A percentile compares a stretch with the other conserved stretches of the same genome.
Evolutionary conservation across 2,329 filamentous ascomycete species (phyloP).

Genomic region (Mycosphaerella arachidis): DNA sequence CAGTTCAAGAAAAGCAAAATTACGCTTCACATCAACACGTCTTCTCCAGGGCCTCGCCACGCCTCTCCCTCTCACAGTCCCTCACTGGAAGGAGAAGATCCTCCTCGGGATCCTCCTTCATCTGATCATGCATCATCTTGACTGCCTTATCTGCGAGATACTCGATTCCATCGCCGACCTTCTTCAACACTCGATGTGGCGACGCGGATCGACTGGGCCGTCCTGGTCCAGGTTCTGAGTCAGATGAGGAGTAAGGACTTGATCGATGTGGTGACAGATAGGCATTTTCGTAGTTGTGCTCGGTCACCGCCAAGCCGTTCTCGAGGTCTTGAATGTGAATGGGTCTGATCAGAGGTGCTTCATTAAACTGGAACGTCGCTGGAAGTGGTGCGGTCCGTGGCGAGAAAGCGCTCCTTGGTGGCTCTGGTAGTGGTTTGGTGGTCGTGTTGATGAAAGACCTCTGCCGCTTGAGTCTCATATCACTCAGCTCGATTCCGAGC

Average conservation of each 20-base stretch:
- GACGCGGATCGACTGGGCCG: conserved; percentile 5
- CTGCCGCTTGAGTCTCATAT: not conserved
- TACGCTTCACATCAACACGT: not conserved
- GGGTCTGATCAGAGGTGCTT: not conserved
- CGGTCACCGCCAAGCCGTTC: not conserved
- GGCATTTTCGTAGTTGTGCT: not conserved
- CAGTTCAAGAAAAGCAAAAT: not conserved
- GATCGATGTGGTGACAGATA: not conserved
- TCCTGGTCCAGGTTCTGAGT: not conserved
- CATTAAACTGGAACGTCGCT: not conserved
- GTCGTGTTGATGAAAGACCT: not conserved
- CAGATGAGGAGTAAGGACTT: not conserved
- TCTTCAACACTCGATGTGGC: conserved; percentile 10
- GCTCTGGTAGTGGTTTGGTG: not conserved
- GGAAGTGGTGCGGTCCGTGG: conserved; percentile 2
- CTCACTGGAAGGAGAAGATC: conserved; percentile 26
- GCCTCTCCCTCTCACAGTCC: conserved; percentile 18
- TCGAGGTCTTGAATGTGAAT: not conserved
- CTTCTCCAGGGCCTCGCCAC: conserved; percentile 4
- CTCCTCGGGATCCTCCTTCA: conserved; percentile 21
- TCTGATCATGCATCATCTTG: conserved; percentile 19
- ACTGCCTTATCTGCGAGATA: conserved; percentile 18
- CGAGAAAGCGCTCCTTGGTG: conserved; percentile 12
- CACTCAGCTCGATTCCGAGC: not conserved
- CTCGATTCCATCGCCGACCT: conserved; percentile 20